These are phyloP conservation scores for Licmophora abbreviata DNA, from an alignment of 108 stramenopile species.

Conservation along the genomic window DNA sequence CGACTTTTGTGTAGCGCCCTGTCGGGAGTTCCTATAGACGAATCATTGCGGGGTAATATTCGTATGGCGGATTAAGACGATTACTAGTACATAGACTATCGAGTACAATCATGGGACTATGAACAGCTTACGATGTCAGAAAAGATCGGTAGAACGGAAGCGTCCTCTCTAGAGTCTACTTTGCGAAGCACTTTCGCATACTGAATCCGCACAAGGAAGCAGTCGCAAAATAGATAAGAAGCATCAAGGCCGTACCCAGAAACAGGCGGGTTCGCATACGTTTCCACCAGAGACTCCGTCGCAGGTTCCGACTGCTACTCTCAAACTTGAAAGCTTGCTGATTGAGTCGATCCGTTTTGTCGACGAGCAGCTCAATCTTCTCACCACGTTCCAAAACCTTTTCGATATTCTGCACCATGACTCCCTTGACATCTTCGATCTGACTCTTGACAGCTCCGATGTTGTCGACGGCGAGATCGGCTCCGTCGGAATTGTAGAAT, in stretches of 20 bases:
- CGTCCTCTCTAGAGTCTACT: no score
- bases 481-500: constrained; percentile 80
- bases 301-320: constrained; percentile 59
- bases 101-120: no score
- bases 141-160: no score
- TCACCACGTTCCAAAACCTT: constrained; percentile 95
- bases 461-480: constrained; percentile 57
- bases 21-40: no score
- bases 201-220: constrained; percentile 55
- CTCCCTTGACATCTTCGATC: constrained; percentile 91
- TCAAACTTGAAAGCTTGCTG: constrained; percentile 92
- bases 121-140: no score
- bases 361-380: constrained; percentile 97
- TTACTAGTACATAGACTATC: no score
- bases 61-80: no score
- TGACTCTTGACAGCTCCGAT: constrained; percentile 79
- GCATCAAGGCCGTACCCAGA: constrained; percentile 35
- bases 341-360: constrained; percentile 92
- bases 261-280: constrained; percentile 63
- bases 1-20: no score
- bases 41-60: no score
- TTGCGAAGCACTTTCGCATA: no score
- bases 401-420: constrained; percentile 97
- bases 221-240: constrained; percentile 52
- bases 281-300: constrained; percentile 84